Evolutionary conservation across 306 rosid species (phyloP).

Genomic region (Abrus pulchellus): DNA sequence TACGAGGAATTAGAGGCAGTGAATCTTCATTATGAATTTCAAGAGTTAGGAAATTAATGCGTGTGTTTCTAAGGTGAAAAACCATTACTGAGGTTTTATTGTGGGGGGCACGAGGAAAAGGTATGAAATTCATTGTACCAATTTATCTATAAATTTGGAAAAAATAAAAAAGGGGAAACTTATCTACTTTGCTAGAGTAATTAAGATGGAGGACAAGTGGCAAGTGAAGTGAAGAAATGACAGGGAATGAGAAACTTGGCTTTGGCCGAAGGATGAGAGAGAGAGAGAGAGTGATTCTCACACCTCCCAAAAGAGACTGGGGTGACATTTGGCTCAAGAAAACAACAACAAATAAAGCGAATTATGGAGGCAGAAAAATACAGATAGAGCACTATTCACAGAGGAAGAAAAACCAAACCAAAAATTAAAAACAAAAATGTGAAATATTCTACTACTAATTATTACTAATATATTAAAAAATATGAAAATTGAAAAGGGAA

Average conservation of each 20-base stretch:
- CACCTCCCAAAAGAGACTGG: constrained; percentile 40
- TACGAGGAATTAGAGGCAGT: constrained; percentile 43
- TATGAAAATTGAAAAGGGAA: not conserved
- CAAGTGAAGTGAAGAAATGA: constrained; percentile 34
- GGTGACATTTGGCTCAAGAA: constrained; percentile 26
- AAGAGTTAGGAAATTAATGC: constrained; percentile 41
- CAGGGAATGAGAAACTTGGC: constrained; percentile 45
- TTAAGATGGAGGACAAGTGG: constrained; percentile 53
- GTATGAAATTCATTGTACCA: not conserved
- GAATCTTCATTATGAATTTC: constrained; percentile 39
- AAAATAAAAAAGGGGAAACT: not conserved
- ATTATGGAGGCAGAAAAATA: not conserved
- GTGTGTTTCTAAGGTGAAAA: constrained; percentile 34
- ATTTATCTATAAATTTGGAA: not conserved
- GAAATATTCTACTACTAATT: too few relatives aligned
- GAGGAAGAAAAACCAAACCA: too few relatives aligned
- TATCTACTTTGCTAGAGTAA: constrained; percentile 41
- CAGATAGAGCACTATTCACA: not conserved
- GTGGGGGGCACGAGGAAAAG: constrained; percentile 20
- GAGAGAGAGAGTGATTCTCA: constrained; percentile 37
- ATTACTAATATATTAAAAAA: not conserved
- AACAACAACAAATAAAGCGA: not conserved
- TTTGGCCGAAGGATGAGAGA: constrained; percentile 44
- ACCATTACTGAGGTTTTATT: constrained; percentile 44
- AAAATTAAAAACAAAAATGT: too few relatives aligned